phyloP scores from a whole-genome alignment of 495 filamentous ascomycete genomes.

The Venustampulla echinocandica region DNA sequence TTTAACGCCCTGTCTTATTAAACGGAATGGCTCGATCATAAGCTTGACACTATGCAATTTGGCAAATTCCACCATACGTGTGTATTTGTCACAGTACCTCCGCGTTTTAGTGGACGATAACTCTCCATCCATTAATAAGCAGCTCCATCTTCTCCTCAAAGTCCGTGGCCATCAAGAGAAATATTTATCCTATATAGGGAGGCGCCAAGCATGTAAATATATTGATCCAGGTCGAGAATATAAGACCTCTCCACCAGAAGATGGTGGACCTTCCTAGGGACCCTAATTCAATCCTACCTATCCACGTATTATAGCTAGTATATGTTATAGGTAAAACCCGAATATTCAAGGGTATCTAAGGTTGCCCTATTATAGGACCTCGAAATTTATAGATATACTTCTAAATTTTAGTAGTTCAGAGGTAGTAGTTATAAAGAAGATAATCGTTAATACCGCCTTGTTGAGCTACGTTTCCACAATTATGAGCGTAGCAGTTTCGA shows the following conservation, averaged over 20 bases:
- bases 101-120: conserved; percentile 42
- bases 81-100: conserved; percentile 21
- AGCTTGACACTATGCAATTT: conserved; percentile 28
- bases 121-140: conserved; percentile 33
- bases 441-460: background rate
- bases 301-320: too few relatives aligned
- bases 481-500: too few relatives aligned
- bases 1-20: conserved; percentile 44
- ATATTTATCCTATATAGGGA: conserved; percentile 35
- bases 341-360: background rate
- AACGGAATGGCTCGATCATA: conserved; percentile 27
- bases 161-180: conserved; percentile 35
- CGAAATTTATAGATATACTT: background rate
- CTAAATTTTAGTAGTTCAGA: background rate
- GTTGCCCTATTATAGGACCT: background rate
- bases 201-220: conserved; percentile 36
- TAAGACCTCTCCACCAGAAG: conserved; percentile 30
- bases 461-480: too few relatives aligned
- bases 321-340: too few relatives aligned
- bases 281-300: too few relatives aligned
- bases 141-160: conserved; percentile 33
- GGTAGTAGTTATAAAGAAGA: background rate
- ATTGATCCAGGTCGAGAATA: conserved; percentile 24
- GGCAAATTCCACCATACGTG: conserved; percentile 32
- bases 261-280: conserved; percentile 23